Conservation (phyloP, 73 alveolate genomes). For the Paramecium sexaurelia region DNA sequence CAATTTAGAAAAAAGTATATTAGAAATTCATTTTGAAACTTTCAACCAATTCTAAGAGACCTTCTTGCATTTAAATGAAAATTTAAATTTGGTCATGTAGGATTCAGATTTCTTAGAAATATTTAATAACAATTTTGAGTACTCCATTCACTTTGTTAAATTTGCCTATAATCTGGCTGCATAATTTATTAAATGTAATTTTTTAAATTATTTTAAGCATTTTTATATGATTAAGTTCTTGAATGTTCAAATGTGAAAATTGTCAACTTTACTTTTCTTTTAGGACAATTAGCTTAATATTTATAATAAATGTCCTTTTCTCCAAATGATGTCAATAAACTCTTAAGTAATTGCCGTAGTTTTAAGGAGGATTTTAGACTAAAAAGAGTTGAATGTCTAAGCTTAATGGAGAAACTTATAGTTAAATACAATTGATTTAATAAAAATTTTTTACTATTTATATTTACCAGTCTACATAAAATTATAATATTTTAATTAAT, state of each 20-base stretch:
- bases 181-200: conserved; percentile 21
- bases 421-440: conserved; percentile 15
- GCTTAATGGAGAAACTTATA: conserved; percentile 2
- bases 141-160: conserved; percentile 22
- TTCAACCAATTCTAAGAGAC: conserved; percentile 51
- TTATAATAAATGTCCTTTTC: neutral
- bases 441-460: neutral
- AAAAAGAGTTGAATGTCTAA: conserved; percentile 27
- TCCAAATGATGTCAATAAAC: neutral
- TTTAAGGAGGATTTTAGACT: conserved; percentile 7
- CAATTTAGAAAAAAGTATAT: conserved; percentile 5
- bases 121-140: conserved; percentile 48
- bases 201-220: neutral
- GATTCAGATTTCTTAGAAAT: conserved; percentile 50
- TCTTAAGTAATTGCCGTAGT: neutral
- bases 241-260: conserved; percentile 20
- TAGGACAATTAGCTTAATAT: neutral
- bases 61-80: conserved; percentile 27
- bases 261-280: conserved; percentile 11
- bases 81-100: conserved; percentile 18
- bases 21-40: conserved; percentile 58
- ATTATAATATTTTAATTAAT: no score
- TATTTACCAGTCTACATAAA: neutral
- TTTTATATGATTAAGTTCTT: conserved; percentile 37
- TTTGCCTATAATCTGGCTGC: neutral